Conservation (phyloP, 352 stramenopile genomes). For the Aphanomyces cochlioides region DNA sequence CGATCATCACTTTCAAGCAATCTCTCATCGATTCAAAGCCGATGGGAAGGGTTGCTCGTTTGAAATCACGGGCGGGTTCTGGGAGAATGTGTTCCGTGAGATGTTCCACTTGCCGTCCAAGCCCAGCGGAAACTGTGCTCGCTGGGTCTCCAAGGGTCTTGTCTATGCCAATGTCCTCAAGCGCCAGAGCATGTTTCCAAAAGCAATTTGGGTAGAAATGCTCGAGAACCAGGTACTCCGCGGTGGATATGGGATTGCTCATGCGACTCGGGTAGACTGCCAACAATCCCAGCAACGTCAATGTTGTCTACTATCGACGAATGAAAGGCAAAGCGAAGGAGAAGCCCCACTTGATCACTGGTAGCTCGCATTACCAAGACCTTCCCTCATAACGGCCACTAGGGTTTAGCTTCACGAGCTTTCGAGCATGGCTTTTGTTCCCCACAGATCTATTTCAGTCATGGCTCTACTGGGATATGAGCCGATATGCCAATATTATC, state of each 20-base stretch:
- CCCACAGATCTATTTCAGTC: conserved; percentile 28
- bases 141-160: conserved; percentile 31
- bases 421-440: conserved; percentile 29
- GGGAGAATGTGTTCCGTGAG: conserved; percentile 29
- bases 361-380: conserved; percentile 16
- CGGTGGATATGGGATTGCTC: neutral
- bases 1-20: conserved; percentile 30
- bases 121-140: conserved; percentile 29
- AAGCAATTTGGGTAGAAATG: conserved; percentile 31
- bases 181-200: conserved; percentile 32
- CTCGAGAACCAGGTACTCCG: conserved; percentile 29
- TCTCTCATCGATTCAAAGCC: conserved; percentile 26
- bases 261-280: conserved; percentile 19
- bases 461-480: conserved; percentile 32
- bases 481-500: conserved; percentile 29
- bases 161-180: conserved; percentile 30
- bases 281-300: conserved; percentile 27
- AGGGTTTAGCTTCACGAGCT: conserved; percentile 31
- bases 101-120: conserved; percentile 29
- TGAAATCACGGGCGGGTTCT: conserved; percentile 32
- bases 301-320: conserved; percentile 31
- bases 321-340: conserved; percentile 30
- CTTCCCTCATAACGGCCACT: neutral
- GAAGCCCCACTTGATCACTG: conserved; percentile 28
- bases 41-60: conserved; percentile 31